phyloP scores from a whole-genome alignment of 345 rosid species.

The Salix brachista region DNA sequence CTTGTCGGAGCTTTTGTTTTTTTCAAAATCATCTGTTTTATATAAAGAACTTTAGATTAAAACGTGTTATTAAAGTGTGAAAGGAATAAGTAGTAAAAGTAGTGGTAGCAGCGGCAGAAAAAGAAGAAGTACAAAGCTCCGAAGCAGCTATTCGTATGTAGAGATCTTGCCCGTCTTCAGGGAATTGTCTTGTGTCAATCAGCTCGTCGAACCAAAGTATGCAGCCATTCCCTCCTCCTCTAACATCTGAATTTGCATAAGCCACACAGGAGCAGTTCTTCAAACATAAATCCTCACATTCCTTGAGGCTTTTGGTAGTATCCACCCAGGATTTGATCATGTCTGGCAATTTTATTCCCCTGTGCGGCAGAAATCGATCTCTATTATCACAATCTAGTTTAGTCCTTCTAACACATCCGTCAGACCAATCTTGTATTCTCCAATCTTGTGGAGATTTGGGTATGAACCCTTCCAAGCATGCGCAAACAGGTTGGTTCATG shows the following conservation, averaged over 20 bases:
- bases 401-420: conserved; percentile 9
- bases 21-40: conserved; percentile 3
- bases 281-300: conserved; percentile 16
- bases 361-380: conserved; percentile 11
- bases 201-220: conserved; percentile 21
- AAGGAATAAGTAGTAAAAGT: too few species aligned
- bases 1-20: not conserved
- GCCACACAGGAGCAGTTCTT: conserved; percentile 20
- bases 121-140: conserved; percentile 6
- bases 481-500: not conserved
- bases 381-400: conserved; percentile 3
- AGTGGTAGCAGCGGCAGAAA: too few species aligned
- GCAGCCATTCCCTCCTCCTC: conserved; percentile 19
- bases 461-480: conserved; percentile 22
- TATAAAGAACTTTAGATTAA: not conserved
- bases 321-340: conserved; percentile 18
- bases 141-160: conserved; percentile 21
- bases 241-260: conserved; percentile 14
- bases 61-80: not conserved
- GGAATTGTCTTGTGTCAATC: conserved; percentile 14
- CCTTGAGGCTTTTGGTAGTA: conserved; percentile 3
- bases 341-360: conserved; percentile 15
- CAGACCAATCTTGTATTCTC: conserved; percentile 15
- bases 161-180: conserved; percentile 12
- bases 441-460: conserved; percentile 16